A percentile compares a stretch with the other conserved stretches of the same genome.
Conservation (phyloP, 116 monocot genomes). For the Papilionanthe hybrid region DNA sequence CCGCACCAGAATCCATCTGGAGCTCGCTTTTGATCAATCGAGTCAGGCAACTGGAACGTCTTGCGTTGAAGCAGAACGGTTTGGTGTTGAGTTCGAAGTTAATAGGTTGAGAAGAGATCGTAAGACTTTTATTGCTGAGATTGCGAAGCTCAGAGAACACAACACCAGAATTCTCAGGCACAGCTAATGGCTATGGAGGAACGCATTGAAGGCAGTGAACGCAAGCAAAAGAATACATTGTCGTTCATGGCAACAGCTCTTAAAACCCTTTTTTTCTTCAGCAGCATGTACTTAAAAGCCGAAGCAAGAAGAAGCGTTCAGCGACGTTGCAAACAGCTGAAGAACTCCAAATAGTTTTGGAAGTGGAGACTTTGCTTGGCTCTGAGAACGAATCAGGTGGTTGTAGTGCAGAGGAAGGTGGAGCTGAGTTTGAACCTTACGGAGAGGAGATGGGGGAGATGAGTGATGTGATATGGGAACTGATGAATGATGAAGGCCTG, state of each 20-base stretch:
- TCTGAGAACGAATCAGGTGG: no score
- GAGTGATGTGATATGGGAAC: no score
- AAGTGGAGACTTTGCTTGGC: background rate
- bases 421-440: no score
- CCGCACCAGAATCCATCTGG: background rate
- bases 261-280: background rate
- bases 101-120: slow-evolving; percentile 17
- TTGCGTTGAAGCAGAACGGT: background rate
- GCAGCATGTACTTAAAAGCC: background rate
- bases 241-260: background rate
- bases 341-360: background rate
- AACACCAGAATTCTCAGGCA: slow-evolving; percentile 30
- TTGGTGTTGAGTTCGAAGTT: background rate
- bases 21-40: no score
- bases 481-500: no score
- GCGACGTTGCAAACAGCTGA: background rate
- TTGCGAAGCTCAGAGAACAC: slow-evolving; percentile 36
- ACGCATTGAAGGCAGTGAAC: slow-evolving; percentile 23
- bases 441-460: no score
- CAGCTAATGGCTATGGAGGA: slow-evolving; percentile 38
- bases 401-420: no score
- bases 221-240: slow-evolving; percentile 33
- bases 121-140: slow-evolving; percentile 25
- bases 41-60: background rate
- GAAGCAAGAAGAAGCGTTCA: background rate